These are phyloP conservation scores for Rhynchosporium secalis DNA, from an alignment of 2,329 filamentous ascomycete species.

Conservation along the genomic window DNA sequence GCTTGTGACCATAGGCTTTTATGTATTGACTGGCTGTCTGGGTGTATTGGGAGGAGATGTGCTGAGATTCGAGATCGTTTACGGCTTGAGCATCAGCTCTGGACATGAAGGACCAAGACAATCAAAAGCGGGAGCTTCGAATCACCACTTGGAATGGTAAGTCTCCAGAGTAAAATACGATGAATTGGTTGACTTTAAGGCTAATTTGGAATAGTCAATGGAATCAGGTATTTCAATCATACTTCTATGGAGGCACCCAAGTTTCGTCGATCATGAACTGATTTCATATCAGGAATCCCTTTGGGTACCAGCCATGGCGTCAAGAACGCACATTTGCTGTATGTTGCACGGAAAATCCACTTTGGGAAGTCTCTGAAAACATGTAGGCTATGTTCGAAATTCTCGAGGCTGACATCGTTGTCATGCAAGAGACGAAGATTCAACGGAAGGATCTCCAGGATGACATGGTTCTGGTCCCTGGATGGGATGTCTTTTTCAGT, in stretches of 20 bases:
- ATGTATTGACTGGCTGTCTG: too few species aligned
- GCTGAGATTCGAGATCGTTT: not conserved
- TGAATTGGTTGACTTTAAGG: not conserved
- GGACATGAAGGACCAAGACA: conserved; percentile 7
- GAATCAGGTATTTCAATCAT: conserved; percentile 63
- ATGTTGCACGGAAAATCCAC: conserved; percentile 19
- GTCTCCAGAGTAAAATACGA: conserved; percentile 26
- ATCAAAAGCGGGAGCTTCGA: conserved; percentile 65
- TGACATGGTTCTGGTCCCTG: conserved; percentile 92
- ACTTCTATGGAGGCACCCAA: too few species aligned
- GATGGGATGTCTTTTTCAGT: conserved; percentile 97
- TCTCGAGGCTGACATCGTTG: conserved; percentile 86
- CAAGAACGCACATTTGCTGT: conserved; percentile 70
- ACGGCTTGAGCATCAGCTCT: not conserved
- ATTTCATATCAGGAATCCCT: conserved; percentile 63
- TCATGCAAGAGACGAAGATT: conserved; percentile 96
- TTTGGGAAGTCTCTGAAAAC: conserved; percentile 12
- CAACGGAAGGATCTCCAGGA: conserved; percentile 88
- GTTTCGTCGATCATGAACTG: not conserved
- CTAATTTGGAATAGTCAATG: conserved; percentile 61
- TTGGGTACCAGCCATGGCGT: conserved; percentile 82
- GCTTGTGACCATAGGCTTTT: too few species aligned
- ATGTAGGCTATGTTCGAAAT: conserved; percentile 86
- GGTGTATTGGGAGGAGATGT: too few species aligned
- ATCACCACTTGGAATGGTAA: conserved; percentile 87